Base-by-base conservation (phyloP, 2,329 filamentous ascomycete species). In the Aspergillus aculeatus region DNA sequence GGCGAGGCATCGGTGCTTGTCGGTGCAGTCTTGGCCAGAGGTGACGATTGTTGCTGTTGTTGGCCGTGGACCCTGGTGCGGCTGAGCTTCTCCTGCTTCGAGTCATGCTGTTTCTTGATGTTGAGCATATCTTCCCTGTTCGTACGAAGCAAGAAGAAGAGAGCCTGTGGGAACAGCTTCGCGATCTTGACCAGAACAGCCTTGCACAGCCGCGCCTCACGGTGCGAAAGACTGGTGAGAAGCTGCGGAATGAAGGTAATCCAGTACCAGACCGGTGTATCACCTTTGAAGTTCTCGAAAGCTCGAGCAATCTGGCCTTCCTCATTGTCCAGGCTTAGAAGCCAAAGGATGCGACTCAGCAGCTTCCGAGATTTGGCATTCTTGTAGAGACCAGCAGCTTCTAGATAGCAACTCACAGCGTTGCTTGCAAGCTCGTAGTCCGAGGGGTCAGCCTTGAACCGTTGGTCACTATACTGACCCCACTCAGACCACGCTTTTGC, bases 401-500 rank as follows among this genome's bases (percentile, higher is more conserved):
- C 95, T 23, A 99, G 82, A 71, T 99, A 99, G 67, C 94, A 98
- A 60, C 92, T 97, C 21, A 99, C 85, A 0, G 96, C 95, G 73
- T 96, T 95, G 66, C 91, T 89, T 5, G 94, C 96, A 62, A 91
- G 87, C 62, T 89, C 89, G 57, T 96, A 83, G 70, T 96, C 91
- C 4, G 83, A 81, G 0, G 93, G 89, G 65, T 96, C 90, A 56
- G 92, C 89, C 78, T 96, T 98, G 82, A 98, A 99, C 58, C 95
- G 89, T 67, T 92, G 88, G 74, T 99, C 95, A 71, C 96, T 98
- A 82, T 96, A 99, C 71, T 96, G 92, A 54, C 95, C 95, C 95
- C 95, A 99, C 79, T 99, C 95, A 16, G 95, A 94, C 95, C 95
- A 99, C 3, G 95, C 95, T 78, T 99, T 99, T 4, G 95, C 91